These are phyloP conservation scores for Colletotrichum graminicola DNA, from an alignment of 2,329 filamentous ascomycete species.

Conservation along the genomic window DNA sequence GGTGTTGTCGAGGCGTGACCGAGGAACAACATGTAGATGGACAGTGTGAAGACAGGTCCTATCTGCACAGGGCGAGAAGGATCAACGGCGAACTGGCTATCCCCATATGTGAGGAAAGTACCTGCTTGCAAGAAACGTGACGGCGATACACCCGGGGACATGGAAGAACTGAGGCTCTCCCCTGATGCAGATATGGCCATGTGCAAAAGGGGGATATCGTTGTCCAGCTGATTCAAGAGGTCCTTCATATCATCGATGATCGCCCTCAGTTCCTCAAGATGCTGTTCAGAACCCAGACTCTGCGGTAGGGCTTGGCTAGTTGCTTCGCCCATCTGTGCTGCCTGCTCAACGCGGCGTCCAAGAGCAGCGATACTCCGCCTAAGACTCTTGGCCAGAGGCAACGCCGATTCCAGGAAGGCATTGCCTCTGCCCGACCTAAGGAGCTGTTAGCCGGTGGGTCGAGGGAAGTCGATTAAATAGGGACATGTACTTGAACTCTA, in stretches of 20 bases:
- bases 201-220: constrained; percentile 91
- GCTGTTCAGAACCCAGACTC: constrained; percentile 64
- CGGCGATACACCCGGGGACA: constrained; percentile 87
- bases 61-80: constrained; percentile 79
- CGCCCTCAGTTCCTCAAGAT: constrained; percentile 72
- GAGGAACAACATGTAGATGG: constrained; percentile 94
- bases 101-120: constrained; percentile 87
- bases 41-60: constrained; percentile 86
- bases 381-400: constrained; percentile 84
- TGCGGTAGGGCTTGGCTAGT: constrained; percentile 55
- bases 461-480: not conserved
- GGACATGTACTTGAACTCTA: constrained; percentile 80
- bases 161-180: constrained; percentile 82
- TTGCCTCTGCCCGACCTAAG: constrained; percentile 66
- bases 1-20: constrained; percentile 69
- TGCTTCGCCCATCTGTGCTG: constrained; percentile 73
- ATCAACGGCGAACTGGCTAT: constrained; percentile 81
- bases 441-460: constrained; percentile 42
- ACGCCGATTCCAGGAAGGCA: constrained; percentile 81
- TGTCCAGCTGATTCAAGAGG: constrained; percentile 84
- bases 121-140: constrained; percentile 93
- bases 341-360: constrained; percentile 79
- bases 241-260: constrained; percentile 82
- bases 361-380: constrained; percentile 86
- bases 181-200: constrained; percentile 95